A percentile compares a stretch with the other conserved stretches of the same genome.
Conservation (phyloP, 306 rosid species). For the Vigna reflexopilosa region DNA sequence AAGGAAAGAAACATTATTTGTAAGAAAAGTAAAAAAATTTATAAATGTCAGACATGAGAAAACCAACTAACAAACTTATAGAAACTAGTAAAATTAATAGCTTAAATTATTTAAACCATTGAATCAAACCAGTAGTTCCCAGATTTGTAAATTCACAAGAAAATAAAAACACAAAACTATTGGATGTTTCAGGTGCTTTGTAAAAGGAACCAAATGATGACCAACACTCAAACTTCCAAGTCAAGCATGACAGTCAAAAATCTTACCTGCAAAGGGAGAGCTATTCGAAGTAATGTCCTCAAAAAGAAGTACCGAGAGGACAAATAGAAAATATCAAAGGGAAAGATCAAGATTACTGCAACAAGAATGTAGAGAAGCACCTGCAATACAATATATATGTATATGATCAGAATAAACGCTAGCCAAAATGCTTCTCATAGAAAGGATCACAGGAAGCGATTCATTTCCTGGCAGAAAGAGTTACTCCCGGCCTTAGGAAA, state of each 20-base stretch:
- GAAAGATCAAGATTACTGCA: slow-evolving; percentile 82
- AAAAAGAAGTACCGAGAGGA: slow-evolving; percentile 89
- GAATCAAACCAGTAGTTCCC: slow-evolving; percentile 34
- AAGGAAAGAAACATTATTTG: slow-evolving; percentile 43
- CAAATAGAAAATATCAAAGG: slow-evolving; percentile 93
- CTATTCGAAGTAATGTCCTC: slow-evolving; percentile 87
- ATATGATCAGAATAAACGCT: slow-evolving; percentile 47
- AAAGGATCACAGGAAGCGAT: slow-evolving; percentile 39
- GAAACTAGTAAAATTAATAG: slow-evolving; percentile 32
- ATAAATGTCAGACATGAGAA: slow-evolving; percentile 31
- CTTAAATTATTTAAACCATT: slow-evolving; percentile 31
- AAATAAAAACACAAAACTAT: slow-evolving; percentile 20
- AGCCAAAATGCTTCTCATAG: slow-evolving; percentile 19
- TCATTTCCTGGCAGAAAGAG: slow-evolving; percentile 25
- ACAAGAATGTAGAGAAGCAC: slow-evolving; percentile 88
- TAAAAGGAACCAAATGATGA: slow-evolving; percentile 37
- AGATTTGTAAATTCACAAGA: slow-evolving; percentile 6
- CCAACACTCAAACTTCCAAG: slow-evolving; percentile 32
- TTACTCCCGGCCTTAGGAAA: slow-evolving; percentile 27
- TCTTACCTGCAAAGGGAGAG: slow-evolving; percentile 93
- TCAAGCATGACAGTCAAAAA: slow-evolving; percentile 37
- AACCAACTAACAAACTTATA: slow-evolving; percentile 33
- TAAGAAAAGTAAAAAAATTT: slow-evolving; percentile 34
- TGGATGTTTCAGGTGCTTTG: slow-evolving; percentile 28
- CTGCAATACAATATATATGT: slow-evolving; percentile 57